Evolutionary conservation across 495 filamentous ascomycete species (phyloP).

Genomic region (Penicillium atrosanguineum): DNA sequence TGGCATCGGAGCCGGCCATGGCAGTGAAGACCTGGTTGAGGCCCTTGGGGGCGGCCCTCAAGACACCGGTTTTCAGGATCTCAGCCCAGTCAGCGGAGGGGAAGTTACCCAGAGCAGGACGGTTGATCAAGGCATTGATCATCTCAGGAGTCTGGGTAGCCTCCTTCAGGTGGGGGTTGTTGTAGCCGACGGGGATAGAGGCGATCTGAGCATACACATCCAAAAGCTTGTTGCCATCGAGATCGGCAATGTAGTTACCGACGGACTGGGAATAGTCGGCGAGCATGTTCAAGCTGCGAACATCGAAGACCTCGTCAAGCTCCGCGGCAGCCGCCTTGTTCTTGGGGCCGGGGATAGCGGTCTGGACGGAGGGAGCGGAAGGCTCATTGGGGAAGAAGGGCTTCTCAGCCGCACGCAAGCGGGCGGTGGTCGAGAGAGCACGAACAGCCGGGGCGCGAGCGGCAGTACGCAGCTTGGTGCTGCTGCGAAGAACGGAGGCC

Average conservation of each 20-base stretch:
- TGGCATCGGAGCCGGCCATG: conserved; percentile 93
- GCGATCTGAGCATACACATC: conserved; percentile 95
- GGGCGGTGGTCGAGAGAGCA: conserved; percentile 41
- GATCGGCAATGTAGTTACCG: conserved; percentile 77
- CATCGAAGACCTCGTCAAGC: conserved; percentile 87
- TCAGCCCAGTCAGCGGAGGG: conserved; percentile 85
- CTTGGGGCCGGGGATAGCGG: conserved; percentile 80
- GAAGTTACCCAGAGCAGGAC: conserved; percentile 95
- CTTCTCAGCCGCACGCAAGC: conserved; percentile 43
- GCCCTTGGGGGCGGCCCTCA: conserved; percentile 86
- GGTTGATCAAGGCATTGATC: conserved; percentile 82
- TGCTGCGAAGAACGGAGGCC: conserved; percentile 44
- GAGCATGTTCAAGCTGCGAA: conserved; percentile 88
- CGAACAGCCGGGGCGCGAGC: conserved; percentile 38
- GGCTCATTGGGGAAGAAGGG: conserved; percentile 74
- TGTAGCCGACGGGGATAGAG: conserved; percentile 96
- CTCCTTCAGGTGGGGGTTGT: conserved; percentile 76
- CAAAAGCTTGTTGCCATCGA: conserved; percentile 67
- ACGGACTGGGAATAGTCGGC: conserved; percentile 70
- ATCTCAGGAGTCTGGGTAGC: conserved; percentile 75
- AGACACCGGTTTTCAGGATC: conserved; percentile 81
- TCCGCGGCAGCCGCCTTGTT: conserved; percentile 67
- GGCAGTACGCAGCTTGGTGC: conserved; percentile 39
- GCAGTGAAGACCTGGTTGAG: conserved; percentile 96
- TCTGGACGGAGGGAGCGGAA: conserved; percentile 67